Percentiles rank a stretch among this genome's conserved stretches.
phyloP scores from a whole-genome alignment of 805 yeast species.

The Saccharomycopsis sp. region DNA sequence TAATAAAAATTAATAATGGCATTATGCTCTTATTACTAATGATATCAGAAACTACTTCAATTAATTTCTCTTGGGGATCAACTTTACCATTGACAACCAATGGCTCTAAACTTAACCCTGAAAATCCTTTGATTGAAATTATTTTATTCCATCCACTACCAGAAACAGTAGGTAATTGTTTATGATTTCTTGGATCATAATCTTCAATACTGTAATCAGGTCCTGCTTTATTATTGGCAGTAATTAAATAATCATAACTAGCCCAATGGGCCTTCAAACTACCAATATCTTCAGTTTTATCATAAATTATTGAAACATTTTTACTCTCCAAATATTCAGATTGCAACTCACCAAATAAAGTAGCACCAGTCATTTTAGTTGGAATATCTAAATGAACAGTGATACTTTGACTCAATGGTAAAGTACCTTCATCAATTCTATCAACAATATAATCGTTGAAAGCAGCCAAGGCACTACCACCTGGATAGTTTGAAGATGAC shows the following conservation, averaged over 20 bases:
- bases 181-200: background rate
- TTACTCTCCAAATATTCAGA: constrained; percentile 23
- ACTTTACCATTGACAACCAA: constrained; percentile 20
- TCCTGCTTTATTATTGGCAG: constrained; percentile 28
- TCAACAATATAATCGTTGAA: constrained; percentile 41
- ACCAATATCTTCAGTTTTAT: constrained; percentile 58
- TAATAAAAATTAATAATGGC: constrained; percentile 5
- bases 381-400: constrained; percentile 71
- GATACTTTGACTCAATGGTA: constrained; percentile 24
- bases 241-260: constrained; percentile 44
- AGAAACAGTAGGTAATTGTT: constrained; percentile 25
- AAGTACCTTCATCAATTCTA: constrained; percentile 13
- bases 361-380: constrained; percentile 83
- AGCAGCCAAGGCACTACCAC: constrained; percentile 62
- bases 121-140: constrained; percentile 33
- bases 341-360: constrained; percentile 63
- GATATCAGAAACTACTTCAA: background rate
- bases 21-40: constrained; percentile 1
- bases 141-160: constrained; percentile 39
- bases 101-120: constrained; percentile 32
- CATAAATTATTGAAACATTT: constrained; percentile 43
- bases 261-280: constrained; percentile 38
- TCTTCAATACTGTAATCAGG: constrained; percentile 8
- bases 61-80: constrained; percentile 21
- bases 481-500: constrained; percentile 81